Conservation (phyloP, 164 flowering plant species). For the Buxus sempervirens region DNA sequence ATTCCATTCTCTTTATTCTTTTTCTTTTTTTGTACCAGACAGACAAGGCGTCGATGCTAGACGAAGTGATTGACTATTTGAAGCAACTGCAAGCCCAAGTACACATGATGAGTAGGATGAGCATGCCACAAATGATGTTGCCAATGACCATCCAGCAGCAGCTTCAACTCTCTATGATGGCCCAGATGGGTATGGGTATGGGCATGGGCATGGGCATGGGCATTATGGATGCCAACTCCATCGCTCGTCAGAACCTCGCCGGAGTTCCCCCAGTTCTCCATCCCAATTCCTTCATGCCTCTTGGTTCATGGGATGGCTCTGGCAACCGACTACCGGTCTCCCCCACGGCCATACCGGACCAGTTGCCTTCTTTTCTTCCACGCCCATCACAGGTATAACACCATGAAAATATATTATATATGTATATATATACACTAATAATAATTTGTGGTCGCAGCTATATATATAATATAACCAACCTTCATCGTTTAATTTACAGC, state of each 20-base stretch:
- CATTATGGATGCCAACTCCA: slow-evolving; percentile 53
- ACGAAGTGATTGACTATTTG: slow-evolving; percentile 84
- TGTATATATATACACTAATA: too few species aligned
- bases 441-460: too few species aligned
- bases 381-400: slow-evolving; percentile 54
- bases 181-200: slow-evolving; percentile 48
- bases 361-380: slow-evolving; percentile 52
- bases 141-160: slow-evolving; percentile 71
- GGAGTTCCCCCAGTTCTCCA: slow-evolving; percentile 41
- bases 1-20: too few species aligned
- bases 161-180: slow-evolving; percentile 76
- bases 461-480: too few species aligned
- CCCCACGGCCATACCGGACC: slow-evolving; percentile 37
- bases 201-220: slow-evolving; percentile 65
- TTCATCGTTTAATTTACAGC: slow-evolving; percentile 35
- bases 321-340: slow-evolving; percentile 25
- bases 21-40: slow-evolving; percentile 37
- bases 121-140: slow-evolving; percentile 64
- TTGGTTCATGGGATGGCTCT: slow-evolving; percentile 41
- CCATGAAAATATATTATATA: too few species aligned
- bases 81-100: slow-evolving; percentile 84
- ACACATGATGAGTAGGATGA: slow-evolving; percentile 58
- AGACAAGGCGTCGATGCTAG: slow-evolving; percentile 88
- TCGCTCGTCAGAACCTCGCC: slow-evolving; percentile 37
- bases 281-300: slow-evolving; percentile 46